Evolutionary conservation across 2,329 filamentous ascomycete species (phyloP).

Genomic region (Pyrenophora tritici-repentis): DNA sequence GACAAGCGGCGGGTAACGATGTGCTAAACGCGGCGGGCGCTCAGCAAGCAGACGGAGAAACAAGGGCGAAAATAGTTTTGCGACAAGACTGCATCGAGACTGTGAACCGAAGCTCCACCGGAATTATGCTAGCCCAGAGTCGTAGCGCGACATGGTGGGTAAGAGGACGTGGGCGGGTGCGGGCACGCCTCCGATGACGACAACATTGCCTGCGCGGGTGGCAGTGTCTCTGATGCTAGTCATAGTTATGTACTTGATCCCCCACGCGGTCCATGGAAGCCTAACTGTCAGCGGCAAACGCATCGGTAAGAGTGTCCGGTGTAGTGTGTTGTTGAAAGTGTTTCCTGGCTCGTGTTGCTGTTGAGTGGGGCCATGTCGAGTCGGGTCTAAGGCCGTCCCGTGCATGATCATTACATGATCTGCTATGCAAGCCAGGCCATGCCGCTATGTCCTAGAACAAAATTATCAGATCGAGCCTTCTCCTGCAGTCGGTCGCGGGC

Average conservation of each 20-base stretch:
- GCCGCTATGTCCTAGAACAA: not conserved
- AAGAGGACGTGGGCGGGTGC: not conserved
- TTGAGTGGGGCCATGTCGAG: constrained; percentile 1
- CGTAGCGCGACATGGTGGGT: constrained; percentile 12
- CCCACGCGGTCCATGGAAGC: constrained; percentile 5
- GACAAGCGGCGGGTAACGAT: constrained; percentile 14
- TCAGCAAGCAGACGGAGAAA: constrained; percentile 6
- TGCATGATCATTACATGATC: not conserved
- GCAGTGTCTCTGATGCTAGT: constrained; percentile 2
- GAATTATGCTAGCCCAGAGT: constrained; percentile 15
- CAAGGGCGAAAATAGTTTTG: constrained; percentile 4
- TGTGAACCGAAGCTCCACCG: constrained; percentile 19
- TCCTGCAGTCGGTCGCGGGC: not conserved
- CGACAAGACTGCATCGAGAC: constrained; percentile 13
- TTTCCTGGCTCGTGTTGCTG: constrained; percentile 5
- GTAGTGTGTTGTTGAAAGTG: constrained; percentile 1
- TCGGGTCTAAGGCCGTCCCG: constrained; percentile 4
- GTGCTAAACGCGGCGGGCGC: constrained; percentile 16
- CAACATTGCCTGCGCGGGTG: constrained; percentile 5
- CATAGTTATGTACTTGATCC: not conserved
- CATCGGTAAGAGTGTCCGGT: not conserved
- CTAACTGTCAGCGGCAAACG: constrained; percentile 11
- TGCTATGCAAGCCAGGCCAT: constrained; percentile 1
- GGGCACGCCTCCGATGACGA: constrained; percentile 1
- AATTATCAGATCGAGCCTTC: constrained; percentile 11